phyloP scores from a whole-genome alignment of 2,329 filamentous ascomycete genomes.

The Didymella sp. region DNA sequence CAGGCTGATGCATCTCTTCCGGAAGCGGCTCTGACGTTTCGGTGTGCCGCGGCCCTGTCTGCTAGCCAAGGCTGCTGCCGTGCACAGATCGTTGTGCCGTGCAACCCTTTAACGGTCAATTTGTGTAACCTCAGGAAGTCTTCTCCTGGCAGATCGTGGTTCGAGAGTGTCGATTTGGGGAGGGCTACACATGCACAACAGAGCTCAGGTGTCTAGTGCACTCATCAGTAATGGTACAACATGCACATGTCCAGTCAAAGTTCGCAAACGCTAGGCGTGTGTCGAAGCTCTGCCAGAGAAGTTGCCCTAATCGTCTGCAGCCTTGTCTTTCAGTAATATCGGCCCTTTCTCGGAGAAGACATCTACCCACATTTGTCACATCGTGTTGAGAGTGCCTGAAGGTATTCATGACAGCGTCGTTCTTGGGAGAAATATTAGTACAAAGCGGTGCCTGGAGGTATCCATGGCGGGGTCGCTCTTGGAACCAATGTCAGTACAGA shows the following conservation, averaged over 20 bases:
- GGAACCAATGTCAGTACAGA: too few species aligned
- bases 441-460: not conserved
- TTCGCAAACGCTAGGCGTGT: slow-evolving; percentile 1
- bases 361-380: not conserved
- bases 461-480: too few species aligned
- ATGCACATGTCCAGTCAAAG: slow-evolving; percentile 7
- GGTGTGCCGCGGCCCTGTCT: slow-evolving; percentile 18
- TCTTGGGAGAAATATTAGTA: not conserved
- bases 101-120: slow-evolving; percentile 22
- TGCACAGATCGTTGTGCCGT: slow-evolving; percentile 19
- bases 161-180: slow-evolving; percentile 8
- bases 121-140: slow-evolving; percentile 17
- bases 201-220: slow-evolving; percentile 11
- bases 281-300: slow-evolving; percentile 1
- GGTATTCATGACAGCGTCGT: not conserved
- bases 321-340: not conserved
- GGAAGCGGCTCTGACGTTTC: slow-evolving; percentile 27
- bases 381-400: not conserved
- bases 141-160: slow-evolving; percentile 11
- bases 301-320: not conserved
- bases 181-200: slow-evolving; percentile 18
- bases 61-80: slow-evolving; percentile 21
- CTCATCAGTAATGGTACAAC: slow-evolving; percentile 16
- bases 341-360: not conserved
- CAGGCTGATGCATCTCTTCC: slow-evolving; percentile 28